Conservation (phyloP, 495 filamentous ascomycete genomes). For the Penicillium egyptiacum region DNA sequence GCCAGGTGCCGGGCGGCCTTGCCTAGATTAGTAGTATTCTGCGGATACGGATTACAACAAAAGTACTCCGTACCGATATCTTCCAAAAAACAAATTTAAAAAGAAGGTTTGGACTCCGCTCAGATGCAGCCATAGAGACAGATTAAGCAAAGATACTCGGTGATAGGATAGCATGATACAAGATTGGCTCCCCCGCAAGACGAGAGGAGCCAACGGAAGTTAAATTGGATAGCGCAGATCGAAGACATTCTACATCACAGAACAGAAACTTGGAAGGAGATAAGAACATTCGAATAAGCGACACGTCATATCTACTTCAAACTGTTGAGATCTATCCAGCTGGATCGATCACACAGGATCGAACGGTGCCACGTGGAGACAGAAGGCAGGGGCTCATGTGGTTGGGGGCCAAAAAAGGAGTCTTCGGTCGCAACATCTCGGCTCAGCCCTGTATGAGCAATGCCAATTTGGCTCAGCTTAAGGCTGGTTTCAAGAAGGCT, state of each 20-base stretch:
- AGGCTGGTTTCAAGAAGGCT: background rate
- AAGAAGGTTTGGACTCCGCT: background rate
- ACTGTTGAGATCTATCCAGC: conserved; percentile 8
- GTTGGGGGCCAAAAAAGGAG: conserved; percentile 1
- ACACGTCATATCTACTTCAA: background rate
- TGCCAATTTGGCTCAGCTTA: background rate
- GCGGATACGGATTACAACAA: background rate
- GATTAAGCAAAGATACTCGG: conserved; percentile 11
- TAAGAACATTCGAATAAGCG: conserved; percentile 3
- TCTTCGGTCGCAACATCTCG: conserved; percentile 1
- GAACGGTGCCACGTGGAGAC: conserved; percentile 10
- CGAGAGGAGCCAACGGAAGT: background rate
- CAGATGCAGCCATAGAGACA: background rate
- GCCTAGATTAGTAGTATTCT: background rate
- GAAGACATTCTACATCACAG: conserved; percentile 2
- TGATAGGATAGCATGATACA: background rate
- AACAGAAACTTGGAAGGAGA: background rate
- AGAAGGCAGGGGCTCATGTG: background rate
- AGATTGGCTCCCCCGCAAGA: conserved; percentile 11
- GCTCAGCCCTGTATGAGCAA: conserved; percentile 11
- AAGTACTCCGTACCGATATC: background rate
- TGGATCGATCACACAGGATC: conserved; percentile 7
- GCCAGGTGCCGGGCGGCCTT: conserved; percentile 4
- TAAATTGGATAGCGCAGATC: conserved; percentile 13
- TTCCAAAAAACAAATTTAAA: background rate